Evolutionary conservation across 345 rosid species (phyloP).

Genomic region (Gossypium mustelinum): DNA sequence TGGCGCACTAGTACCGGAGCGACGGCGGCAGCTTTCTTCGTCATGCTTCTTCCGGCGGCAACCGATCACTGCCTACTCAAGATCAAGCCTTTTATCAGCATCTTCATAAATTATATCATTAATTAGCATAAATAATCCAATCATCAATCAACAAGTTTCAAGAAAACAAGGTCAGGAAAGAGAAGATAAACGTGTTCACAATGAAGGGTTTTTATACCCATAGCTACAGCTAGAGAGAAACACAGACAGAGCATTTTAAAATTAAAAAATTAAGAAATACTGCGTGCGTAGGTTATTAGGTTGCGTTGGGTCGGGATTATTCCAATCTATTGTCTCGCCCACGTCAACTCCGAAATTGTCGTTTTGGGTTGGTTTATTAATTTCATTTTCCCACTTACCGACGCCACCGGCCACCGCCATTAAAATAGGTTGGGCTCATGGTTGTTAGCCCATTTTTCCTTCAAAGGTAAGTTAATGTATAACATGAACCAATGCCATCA

Average conservation of each 20-base stretch:
- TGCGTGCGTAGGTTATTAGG: too few relatives aligned
- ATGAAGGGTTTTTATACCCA: too few relatives aligned
- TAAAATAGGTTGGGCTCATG: background rate
- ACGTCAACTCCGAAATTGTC: too few relatives aligned
- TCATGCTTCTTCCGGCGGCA: constrained; percentile 31
- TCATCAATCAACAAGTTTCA: background rate
- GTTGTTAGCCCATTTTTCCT: background rate
- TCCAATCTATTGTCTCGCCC: too few relatives aligned
- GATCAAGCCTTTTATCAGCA: background rate
- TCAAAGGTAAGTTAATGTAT: background rate
- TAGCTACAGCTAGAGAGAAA: too few relatives aligned
- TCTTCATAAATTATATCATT: background rate
- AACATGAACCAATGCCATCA: background rate
- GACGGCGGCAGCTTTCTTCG: constrained; percentile 36
- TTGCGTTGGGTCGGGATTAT: too few relatives aligned
- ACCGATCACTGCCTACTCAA: background rate
- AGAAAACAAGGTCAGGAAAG: background rate
- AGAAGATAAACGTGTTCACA: too few relatives aligned
- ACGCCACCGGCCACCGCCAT: background rate
- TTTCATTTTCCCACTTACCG: background rate
- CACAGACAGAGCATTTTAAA: too few relatives aligned
- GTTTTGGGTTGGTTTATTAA: too few relatives aligned
- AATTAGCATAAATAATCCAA: background rate
- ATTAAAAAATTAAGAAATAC: too few relatives aligned
- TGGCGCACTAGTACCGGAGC: constrained; percentile 28